These are phyloP conservation scores for Parmelia sp. DNA, from an alignment of 495 filamentous ascomycete species.

Conservation along the genomic window DNA sequence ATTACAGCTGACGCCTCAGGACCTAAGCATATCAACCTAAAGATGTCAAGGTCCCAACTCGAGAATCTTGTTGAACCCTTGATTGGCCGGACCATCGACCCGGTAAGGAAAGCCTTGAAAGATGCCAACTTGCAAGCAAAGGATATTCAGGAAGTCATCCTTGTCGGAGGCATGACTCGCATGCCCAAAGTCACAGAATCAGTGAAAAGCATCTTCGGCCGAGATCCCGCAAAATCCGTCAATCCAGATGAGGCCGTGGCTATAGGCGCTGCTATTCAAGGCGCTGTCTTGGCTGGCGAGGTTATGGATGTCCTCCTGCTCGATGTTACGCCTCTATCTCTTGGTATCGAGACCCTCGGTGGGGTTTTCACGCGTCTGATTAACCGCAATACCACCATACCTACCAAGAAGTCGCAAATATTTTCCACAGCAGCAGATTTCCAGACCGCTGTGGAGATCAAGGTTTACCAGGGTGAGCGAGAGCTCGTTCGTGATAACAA, in stretches of 20 bases:
- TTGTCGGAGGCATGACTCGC: conserved; percentile 99
- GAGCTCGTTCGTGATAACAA: conserved; percentile 99
- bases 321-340: conserved; percentile 94
- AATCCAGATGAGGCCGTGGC: conserved; percentile 99
- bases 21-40: conserved; percentile 95
- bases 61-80: conserved; percentile 90
- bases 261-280: conserved; percentile 96
- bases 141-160: conserved; percentile 98
- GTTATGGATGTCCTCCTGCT: conserved; percentile 94
- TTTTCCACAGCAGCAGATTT: conserved; percentile 99
- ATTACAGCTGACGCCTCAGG: conserved; percentile 93
- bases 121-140: conserved; percentile 89
- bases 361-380: conserved; percentile 99
- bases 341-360: conserved; percentile 98
- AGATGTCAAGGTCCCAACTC: conserved; percentile 88
- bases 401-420: conserved; percentile 98
- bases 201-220: conserved; percentile 95
- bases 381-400: conserved; percentile 99
- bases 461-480: conserved; percentile 99
- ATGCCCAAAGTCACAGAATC: conserved; percentile 99
- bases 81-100: conserved; percentile 79
- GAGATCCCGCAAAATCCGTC: conserved; percentile 96
- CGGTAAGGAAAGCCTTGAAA: conserved; percentile 95
- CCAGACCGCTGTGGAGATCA: conserved; percentile 99
- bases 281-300: conserved; percentile 92